These are phyloP conservation scores for Mycena pura DNA, from an alignment of 768 basidiomycete species.

Conservation along the genomic window DNA sequence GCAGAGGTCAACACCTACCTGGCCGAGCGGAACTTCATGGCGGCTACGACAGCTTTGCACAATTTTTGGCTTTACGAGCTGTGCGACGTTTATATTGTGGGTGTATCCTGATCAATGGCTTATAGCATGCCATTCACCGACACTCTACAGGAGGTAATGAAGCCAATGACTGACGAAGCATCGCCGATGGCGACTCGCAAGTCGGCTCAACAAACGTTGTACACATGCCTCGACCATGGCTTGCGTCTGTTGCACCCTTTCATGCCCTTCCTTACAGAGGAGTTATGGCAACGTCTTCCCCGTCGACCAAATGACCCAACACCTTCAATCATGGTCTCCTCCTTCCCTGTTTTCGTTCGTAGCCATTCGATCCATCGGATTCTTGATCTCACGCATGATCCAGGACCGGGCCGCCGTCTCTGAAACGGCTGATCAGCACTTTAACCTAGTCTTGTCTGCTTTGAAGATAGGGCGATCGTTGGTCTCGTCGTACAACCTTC, in stretches of 20 bases:
- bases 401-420: conserved; percentile 70
- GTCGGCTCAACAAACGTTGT: conserved; percentile 95
- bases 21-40: conserved; percentile 89
- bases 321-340: conserved; percentile 88
- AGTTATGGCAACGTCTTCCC: conserved; percentile 96
- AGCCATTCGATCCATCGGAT: conserved; percentile 37
- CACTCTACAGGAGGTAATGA: conserved; percentile 88
- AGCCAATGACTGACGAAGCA: conserved; percentile 91
- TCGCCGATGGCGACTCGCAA: conserved; percentile 64
- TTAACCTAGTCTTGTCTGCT: conserved; percentile 83
- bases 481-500: conserved; percentile 88
- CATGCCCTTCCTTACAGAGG: conserved; percentile 99
- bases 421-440: conserved; percentile 78
- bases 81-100: conserved; percentile 98
- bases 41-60: conserved; percentile 82
- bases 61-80: conserved; percentile 99
- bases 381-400: neutral
- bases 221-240: conserved; percentile 92
- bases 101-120: conserved; percentile 32
- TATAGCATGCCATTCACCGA: neutral
- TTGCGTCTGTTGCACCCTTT: conserved; percentile 93
- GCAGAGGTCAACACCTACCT: conserved; percentile 78
- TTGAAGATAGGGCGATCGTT: conserved; percentile 84
- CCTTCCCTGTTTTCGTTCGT: conserved; percentile 83
- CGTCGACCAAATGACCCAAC: conserved; percentile 82